These are phyloP conservation scores for Lupinus albus DNA, from an alignment of 306 rosid genomes.

Conservation along the genomic window DNA sequence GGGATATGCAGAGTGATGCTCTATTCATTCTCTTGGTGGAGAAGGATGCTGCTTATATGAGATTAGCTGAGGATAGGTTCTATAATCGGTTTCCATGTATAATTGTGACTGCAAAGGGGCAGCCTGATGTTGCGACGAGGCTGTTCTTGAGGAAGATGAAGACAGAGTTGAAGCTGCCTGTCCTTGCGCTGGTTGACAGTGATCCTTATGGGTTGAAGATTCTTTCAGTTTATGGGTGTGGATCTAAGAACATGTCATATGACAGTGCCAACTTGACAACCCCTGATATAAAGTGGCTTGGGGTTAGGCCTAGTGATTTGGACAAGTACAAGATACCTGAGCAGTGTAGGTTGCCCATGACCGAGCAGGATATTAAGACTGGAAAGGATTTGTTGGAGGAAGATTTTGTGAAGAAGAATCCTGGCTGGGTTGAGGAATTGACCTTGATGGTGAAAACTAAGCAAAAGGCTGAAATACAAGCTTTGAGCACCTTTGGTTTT, in stretches of 20 bases:
- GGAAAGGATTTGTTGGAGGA: slow-evolving; percentile 93
- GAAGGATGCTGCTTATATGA: slow-evolving; percentile 90
- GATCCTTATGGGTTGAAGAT: slow-evolving; percentile 92
- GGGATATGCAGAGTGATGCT: slow-evolving; percentile 94
- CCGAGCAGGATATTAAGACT: slow-evolving; percentile 95
- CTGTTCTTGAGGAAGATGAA: slow-evolving; percentile 90
- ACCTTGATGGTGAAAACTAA: slow-evolving; percentile 88
- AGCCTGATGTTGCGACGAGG: slow-evolving; percentile 90
- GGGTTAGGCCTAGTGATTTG: slow-evolving; percentile 87
- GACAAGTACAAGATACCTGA: slow-evolving; percentile 93
- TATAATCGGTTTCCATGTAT: slow-evolving; percentile 87
- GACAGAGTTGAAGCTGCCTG: slow-evolving; percentile 81
- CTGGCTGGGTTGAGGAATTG: slow-evolving; percentile 93
- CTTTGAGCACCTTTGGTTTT: slow-evolving; percentile 84
- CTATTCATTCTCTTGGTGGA: slow-evolving; percentile 82
- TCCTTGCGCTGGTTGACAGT: slow-evolving; percentile 88
- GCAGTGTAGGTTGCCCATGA: slow-evolving; percentile 90
- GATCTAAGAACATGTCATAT: slow-evolving; percentile 92
- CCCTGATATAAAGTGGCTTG: slow-evolving; percentile 94
- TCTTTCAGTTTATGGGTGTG: slow-evolving; percentile 85
- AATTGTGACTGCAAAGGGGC: slow-evolving; percentile 80
- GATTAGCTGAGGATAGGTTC: slow-evolving; percentile 89
- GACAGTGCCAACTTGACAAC: slow-evolving; percentile 91
- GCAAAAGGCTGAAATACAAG: slow-evolving; percentile 99
- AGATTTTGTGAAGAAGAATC: slow-evolving; percentile 94